Percentiles rank a stretch among this genome's conserved stretches.
phyloP scores from a whole-genome alignment of 768 basidiomycete species.

The Lactifluus pinguis region DNA sequence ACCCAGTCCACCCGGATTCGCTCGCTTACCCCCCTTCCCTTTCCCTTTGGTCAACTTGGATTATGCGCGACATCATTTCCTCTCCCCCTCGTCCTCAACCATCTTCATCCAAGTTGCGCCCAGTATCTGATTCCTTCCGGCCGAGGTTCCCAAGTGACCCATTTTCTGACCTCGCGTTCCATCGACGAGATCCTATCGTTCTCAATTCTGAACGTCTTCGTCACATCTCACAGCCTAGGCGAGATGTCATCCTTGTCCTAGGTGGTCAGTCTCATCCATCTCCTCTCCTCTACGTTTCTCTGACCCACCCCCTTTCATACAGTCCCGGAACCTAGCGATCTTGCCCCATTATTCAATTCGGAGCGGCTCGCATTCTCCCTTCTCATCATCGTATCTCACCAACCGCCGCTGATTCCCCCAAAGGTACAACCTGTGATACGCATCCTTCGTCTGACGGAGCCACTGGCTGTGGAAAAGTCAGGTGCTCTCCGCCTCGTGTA shows the following conservation, averaged over 20 bases:
- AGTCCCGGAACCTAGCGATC: constrained; percentile 21
- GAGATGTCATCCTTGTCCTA: constrained; percentile 31
- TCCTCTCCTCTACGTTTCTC: background rate
- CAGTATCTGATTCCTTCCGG: constrained; percentile 24
- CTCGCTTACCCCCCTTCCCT: background rate
- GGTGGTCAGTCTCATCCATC: constrained; percentile 27
- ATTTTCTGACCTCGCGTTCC: constrained; percentile 22
- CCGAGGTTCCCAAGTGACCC: constrained; percentile 30
- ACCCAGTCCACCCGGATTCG: background rate
- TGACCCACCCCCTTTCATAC: background rate
- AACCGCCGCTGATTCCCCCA: constrained; percentile 25
- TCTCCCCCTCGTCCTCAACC: background rate
- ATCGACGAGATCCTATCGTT: constrained; percentile 25
- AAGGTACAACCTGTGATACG: constrained; percentile 27
- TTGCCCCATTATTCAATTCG: constrained; percentile 29
- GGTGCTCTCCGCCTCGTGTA: constrained; percentile 30
- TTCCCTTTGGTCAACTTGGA: background rate
- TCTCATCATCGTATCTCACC: constrained; percentile 31
- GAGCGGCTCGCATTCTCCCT: constrained; percentile 30
- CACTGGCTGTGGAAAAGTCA: constrained; percentile 27
- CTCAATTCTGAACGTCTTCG: constrained; percentile 22
- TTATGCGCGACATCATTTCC: background rate
- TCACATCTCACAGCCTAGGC: constrained; percentile 19
- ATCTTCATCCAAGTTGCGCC: background rate
- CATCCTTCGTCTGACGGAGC: constrained; percentile 27